These are phyloP conservation scores for Cryptosporidium canis DNA, from an alignment of 169 alveolate species.

Conservation along the genomic window DNA sequence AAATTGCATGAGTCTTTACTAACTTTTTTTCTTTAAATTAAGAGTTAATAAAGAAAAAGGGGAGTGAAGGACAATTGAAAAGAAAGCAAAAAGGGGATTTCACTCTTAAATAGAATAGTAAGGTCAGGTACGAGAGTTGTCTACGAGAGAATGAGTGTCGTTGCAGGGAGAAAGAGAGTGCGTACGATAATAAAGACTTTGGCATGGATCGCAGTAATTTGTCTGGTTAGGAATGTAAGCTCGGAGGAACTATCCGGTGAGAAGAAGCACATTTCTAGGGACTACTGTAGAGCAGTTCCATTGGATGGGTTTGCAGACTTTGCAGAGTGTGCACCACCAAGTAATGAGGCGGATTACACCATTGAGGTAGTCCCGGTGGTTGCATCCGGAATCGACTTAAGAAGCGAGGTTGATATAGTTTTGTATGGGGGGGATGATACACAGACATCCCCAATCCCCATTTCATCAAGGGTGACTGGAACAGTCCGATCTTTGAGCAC, in stretches of 20 bases:
- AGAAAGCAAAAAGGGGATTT: background rate
- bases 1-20: slow-evolving; percentile 7
- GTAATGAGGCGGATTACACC: slow-evolving; percentile 84
- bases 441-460: slow-evolving; percentile 83
- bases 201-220: slow-evolving; percentile 10
- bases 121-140: background rate
- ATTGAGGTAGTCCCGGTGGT: slow-evolving; percentile 84
- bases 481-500: slow-evolving; percentile 80
- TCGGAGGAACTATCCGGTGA: slow-evolving; percentile 21
- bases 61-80: background rate
- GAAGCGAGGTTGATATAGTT: slow-evolving; percentile 79
- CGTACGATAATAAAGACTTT: slow-evolving; percentile 2
- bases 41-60: slow-evolving; percentile 14
- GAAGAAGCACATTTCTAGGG: slow-evolving; percentile 60
- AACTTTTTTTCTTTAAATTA: slow-evolving; percentile 8
- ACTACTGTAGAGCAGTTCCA: slow-evolving; percentile 89
- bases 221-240: background rate
- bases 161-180: background rate
- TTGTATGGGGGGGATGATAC: slow-evolving; percentile 80
- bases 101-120: slow-evolving; percentile 39
- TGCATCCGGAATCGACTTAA: slow-evolving; percentile 80
- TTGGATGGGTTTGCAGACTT: slow-evolving; percentile 84
- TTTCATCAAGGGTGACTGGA: slow-evolving; percentile 82
- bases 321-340: slow-evolving; percentile 88
- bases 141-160: background rate